Conservation (phyloP, 345 rosid species). For the Brassica napus region Da-Ae NC_063445.1:54290501-54291000, state of each 20-base stretch:
- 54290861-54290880: background rate
- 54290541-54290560: background rate
- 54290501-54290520: slow-evolving; percentile 2
- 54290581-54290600: background rate
- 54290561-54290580: background rate
- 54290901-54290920: too few relatives aligned
- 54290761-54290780: background rate
- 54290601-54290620: background rate
- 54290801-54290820: background rate
- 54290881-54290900: too few relatives aligned
- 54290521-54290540: background rate
- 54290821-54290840: background rate
- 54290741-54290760: background rate
- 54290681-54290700: slow-evolving; percentile 25
- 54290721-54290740: background rate
- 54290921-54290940: too few relatives aligned
- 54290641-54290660: background rate
- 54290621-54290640: slow-evolving; percentile 6
- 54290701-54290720: background rate
- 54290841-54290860: background rate
- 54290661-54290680: background rate
- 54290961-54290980: background rate
- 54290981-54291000: background rate
- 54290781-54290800: background rate
- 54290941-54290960: background rate